Percentiles rank a stretch among this genome's conserved stretches.
phyloP scores from a whole-genome alignment of 768 basidiomycete genomes.

The Lentinula detonsa region DNA sequence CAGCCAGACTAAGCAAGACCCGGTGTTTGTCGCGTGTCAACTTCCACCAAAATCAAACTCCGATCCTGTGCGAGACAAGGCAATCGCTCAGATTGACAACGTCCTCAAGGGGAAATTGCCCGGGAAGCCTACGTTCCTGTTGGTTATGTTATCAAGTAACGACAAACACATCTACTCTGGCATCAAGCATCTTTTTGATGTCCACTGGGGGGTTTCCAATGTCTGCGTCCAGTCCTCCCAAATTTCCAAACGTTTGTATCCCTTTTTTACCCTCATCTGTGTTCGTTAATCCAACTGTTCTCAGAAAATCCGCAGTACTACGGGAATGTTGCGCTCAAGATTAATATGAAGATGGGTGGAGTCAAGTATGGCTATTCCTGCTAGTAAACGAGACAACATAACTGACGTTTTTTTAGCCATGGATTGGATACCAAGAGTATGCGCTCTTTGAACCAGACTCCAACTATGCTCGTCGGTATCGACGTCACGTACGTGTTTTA shows the following conservation, averaged over 20 bases:
- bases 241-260: conserved; percentile 60
- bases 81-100: conserved; percentile 39
- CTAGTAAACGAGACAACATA: neutral
- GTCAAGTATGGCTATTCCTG: conserved; percentile 47
- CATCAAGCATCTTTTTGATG: conserved; percentile 68
- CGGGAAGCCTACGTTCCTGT: conserved; percentile 48
- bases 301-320: conserved; percentile 63
- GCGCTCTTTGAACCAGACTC: conserved; percentile 49
- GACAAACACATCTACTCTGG: conserved; percentile 77
- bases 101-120: conserved; percentile 30
- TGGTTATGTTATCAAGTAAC: conserved; percentile 60
- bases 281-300: conserved; percentile 12
- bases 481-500: conserved; percentile 36
- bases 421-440: conserved; percentile 43
- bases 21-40: conserved; percentile 30
- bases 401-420: conserved; percentile 25
- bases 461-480: conserved; percentile 81
- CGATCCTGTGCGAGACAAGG: conserved; percentile 49
- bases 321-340: conserved; percentile 76
- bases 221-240: conserved; percentile 72
- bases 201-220: conserved; percentile 60
- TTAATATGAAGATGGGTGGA: conserved; percentile 82
- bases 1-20: conserved; percentile 19
- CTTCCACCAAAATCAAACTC: conserved; percentile 45
- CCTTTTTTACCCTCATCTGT: conserved; percentile 20